Evolutionary conservation across 805 yeast genomes (phyloP).

Genomic region (Torulaspora indica): DNA sequence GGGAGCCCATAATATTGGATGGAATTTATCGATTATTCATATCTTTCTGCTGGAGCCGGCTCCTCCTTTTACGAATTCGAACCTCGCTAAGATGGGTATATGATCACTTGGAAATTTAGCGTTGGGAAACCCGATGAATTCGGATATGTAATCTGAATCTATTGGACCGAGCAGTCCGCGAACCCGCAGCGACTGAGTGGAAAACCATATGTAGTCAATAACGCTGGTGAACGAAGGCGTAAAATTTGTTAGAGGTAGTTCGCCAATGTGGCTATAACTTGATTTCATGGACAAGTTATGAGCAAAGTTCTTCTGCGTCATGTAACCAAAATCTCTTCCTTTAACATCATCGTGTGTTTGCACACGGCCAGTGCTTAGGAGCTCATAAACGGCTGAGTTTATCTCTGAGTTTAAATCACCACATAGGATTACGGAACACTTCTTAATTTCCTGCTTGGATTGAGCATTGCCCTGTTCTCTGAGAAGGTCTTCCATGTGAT

Average conservation of each 20-base stretch:
- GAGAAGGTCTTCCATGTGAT: conserved; percentile 69
- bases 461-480: conserved; percentile 45
- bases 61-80: conserved; percentile 56
- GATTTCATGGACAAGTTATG: conserved; percentile 80
- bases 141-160: conserved; percentile 69
- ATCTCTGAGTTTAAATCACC: conserved; percentile 92
- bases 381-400: conserved; percentile 87
- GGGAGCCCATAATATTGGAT: conserved; percentile 2
- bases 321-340: conserved; percentile 86
- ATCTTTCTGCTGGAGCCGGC: conserved; percentile 31
- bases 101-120: conserved; percentile 94
- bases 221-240: conserved; percentile 91
- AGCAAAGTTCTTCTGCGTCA: conserved; percentile 81
- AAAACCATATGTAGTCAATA: conserved; percentile 94
- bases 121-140: conserved; percentile 88
- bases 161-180: conserved; percentile 81
- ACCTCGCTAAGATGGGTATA: conserved; percentile 75
- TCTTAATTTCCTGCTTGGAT: conserved; percentile 48
- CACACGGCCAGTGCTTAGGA: conserved; percentile 78
- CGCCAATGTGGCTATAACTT: conserved; percentile 79
- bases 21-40: conserved; percentile 11
- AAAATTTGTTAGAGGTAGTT: conserved; percentile 89
- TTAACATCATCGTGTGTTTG: conserved; percentile 72
- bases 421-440: conserved; percentile 75
- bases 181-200: conserved; percentile 74